Conservation (phyloP, 495 filamentous ascomycete genomes). For the Aspergillus funiculosus region DNA sequence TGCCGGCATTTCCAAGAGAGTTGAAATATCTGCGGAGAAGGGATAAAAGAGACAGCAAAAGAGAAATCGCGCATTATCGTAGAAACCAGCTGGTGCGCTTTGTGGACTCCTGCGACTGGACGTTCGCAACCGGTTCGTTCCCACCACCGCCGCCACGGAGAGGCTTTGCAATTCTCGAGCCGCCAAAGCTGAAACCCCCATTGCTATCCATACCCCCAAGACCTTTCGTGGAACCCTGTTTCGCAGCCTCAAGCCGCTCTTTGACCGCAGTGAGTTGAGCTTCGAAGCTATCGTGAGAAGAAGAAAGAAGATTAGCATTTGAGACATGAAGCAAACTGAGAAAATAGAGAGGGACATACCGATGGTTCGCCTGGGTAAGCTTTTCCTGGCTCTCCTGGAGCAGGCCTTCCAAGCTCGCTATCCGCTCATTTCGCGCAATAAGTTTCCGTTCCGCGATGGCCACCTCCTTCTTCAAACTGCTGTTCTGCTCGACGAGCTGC, state of each 20-base stretch:
- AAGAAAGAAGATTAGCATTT: slow-evolving; percentile 6
- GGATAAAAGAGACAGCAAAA: slow-evolving; percentile 26
- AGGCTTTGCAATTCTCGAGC: slow-evolving; percentile 92
- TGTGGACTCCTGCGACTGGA: slow-evolving; percentile 44
- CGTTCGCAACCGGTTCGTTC: slow-evolving; percentile 32
- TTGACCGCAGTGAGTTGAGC: slow-evolving; percentile 94
- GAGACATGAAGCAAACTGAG: background rate
- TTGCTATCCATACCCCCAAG: slow-evolving; percentile 57
- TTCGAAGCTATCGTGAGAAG: slow-evolving; percentile 66
- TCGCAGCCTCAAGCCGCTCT: slow-evolving; percentile 93
- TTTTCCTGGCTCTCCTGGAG: slow-evolving; percentile 98
- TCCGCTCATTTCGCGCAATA: slow-evolving; percentile 92
- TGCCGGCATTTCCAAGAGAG: no score
- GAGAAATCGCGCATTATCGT: slow-evolving; percentile 35
- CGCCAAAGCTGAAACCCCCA: slow-evolving; percentile 68
- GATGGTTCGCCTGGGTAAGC: slow-evolving; percentile 87
- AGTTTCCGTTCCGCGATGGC: slow-evolving; percentile 97
- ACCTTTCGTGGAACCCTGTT: slow-evolving; percentile 78
- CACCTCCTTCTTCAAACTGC: slow-evolving; percentile 94
- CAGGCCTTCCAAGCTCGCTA: slow-evolving; percentile 82
- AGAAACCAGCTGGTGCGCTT: slow-evolving; percentile 49
- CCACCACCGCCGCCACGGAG: slow-evolving; percentile 76
- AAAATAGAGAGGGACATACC: slow-evolving; percentile 51
- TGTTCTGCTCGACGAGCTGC: slow-evolving; percentile 96
- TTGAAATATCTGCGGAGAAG: slow-evolving; percentile 19